Conservation (phyloP, 78 protist species). For the Bigelowiella natans region DNA sequence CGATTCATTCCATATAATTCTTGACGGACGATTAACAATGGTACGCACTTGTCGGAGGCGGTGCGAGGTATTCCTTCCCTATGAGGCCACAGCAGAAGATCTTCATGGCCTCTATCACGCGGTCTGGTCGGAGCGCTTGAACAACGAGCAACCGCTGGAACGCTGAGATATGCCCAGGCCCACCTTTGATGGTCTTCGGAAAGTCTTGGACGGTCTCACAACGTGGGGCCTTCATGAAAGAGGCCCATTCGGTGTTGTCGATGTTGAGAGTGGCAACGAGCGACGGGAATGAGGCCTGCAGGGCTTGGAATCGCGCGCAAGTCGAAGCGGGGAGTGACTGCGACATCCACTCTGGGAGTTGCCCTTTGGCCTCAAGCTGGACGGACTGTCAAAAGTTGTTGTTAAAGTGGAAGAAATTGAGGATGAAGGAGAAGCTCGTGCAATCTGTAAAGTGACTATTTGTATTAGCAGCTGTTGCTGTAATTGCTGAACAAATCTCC, state of each 20-base stretch:
- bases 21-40: no score
- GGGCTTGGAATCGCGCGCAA: neutral
- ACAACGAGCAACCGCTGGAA: constrained; percentile 51
- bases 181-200: neutral
- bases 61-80: no score
- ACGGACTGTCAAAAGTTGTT: no score
- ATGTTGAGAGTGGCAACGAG: neutral
- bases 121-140: constrained; percentile 61
- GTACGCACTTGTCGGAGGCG: no score
- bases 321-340: no score
- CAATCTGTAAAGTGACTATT: no score
- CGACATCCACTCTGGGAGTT: no score
- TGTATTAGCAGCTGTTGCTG: no score
- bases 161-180: neutral
- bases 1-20: no score
- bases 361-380: no score
- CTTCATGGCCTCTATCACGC: constrained; percentile 16
- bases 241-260: neutral
- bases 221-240: neutral
- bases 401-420: constrained; percentile 6
- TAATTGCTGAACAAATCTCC: no score
- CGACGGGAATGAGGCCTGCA: neutral
- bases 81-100: neutral
- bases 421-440: neutral
- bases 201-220: constrained; percentile 7